These are phyloP conservation scores for Taiozyma sp. DNA, from an alignment of 1,139 yeast species.

Conservation along the genomic window DNA sequence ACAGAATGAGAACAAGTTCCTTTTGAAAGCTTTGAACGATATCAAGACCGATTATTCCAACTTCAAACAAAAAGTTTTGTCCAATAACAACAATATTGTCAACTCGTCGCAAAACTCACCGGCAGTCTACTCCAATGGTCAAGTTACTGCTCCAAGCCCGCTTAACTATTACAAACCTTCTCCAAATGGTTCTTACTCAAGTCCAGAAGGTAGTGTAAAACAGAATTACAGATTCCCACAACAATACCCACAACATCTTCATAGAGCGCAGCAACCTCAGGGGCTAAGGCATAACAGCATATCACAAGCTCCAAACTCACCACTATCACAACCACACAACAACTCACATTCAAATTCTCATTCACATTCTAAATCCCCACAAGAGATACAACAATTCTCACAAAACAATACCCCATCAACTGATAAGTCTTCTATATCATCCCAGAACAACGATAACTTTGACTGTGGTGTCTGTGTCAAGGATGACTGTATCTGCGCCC, in stretches of 20 bases:
- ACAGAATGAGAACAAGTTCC: slow-evolving; percentile 29
- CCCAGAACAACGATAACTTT: slow-evolving; percentile 17
- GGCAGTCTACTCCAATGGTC: slow-evolving; percentile 20
- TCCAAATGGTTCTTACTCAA: slow-evolving; percentile 2
- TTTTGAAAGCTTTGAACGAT: slow-evolving; percentile 26
- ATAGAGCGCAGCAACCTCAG: background rate
- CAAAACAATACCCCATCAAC: slow-evolving; percentile 18
- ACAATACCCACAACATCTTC: slow-evolving; percentile 11
- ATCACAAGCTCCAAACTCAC: slow-evolving; percentile 2
- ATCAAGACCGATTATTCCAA: slow-evolving; percentile 21
- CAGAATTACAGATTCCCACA: slow-evolving; percentile 7
- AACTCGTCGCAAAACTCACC: slow-evolving; percentile 13
- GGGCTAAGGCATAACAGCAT: background rate
- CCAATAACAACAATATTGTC: slow-evolving; percentile 10
- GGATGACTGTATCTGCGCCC: slow-evolving; percentile 67
- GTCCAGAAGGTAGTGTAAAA: slow-evolving; percentile 5
- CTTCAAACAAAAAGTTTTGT: slow-evolving; percentile 15
- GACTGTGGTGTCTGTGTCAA: slow-evolving; percentile 66
- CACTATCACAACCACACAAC: slow-evolving; percentile 4
- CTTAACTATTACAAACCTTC: slow-evolving; percentile 20
- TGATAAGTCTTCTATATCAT: slow-evolving; percentile 11
- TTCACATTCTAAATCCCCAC: slow-evolving; percentile 6
- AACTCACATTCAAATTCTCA: slow-evolving; percentile 1
- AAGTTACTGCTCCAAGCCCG: slow-evolving; percentile 21
- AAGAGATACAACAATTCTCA: slow-evolving; percentile 6